Conservation (phyloP, 192 early-diverging fungal genomes). For the Obelidium mucronatum region DNA sequence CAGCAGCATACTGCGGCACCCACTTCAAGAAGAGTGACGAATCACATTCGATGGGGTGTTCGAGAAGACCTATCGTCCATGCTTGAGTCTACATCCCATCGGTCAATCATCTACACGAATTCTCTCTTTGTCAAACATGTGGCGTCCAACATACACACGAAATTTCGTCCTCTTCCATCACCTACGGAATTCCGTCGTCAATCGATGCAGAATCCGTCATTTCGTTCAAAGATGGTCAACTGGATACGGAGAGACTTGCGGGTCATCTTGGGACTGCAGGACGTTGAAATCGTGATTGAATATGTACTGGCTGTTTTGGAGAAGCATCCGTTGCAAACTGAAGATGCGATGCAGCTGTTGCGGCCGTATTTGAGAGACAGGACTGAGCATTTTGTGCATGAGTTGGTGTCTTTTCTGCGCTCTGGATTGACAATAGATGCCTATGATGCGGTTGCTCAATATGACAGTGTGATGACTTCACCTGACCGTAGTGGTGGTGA, state of each 20-base stretch:
- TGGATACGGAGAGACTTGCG: conserved; percentile 49
- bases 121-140: conserved; percentile 38
- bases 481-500: too few relatives aligned
- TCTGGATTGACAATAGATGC: conserved; percentile 44
- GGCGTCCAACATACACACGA: conserved; percentile 25
- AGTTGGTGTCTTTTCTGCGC: conserved; percentile 47
- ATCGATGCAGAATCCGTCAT: not conserved
- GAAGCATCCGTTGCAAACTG: conserved; percentile 8
- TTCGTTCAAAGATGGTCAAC: conserved; percentile 26
- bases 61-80: too few relatives aligned
- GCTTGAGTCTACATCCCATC: conserved; percentile 10
- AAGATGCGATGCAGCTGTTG: conserved; percentile 41
- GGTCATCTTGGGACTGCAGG: conserved; percentile 31
- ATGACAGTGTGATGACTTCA: conserved; percentile 17
- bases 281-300: conserved; percentile 44
- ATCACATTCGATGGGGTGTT: too few relatives aligned
- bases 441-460: conserved; percentile 45
- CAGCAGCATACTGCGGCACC: too few relatives aligned
- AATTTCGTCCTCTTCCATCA: conserved; percentile 22
- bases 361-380: conserved; percentile 37
- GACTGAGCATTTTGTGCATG: conserved; percentile 55
- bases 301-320: conserved; percentile 40
- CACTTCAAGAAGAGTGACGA: too few relatives aligned
- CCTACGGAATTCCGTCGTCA: conserved; percentile 13
- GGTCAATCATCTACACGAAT: conserved; percentile 34